Conservation (phyloP, 2,329 filamentous ascomycete species). For the Fusarium xylarioides region DNA sequence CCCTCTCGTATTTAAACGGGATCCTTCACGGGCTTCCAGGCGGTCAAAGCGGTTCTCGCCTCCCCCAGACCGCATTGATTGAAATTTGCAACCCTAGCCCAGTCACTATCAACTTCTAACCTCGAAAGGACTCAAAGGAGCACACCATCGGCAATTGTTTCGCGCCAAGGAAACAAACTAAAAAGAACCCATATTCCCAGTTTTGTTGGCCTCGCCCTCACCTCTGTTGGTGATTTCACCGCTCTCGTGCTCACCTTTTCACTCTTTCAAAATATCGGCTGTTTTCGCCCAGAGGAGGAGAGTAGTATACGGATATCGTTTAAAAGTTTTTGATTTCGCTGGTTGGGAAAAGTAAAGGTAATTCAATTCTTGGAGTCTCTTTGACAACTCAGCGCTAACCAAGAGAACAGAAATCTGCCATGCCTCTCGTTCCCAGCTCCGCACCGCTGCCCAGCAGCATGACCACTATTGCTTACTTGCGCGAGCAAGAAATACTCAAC, state of each 20-base stretch:
- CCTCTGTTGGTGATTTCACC: slow-evolving; percentile 21
- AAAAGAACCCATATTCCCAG: slow-evolving; percentile 24
- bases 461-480: slow-evolving; percentile 38
- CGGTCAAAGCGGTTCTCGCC: slow-evolving; percentile 40
- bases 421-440: slow-evolving; percentile 37
- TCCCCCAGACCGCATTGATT: slow-evolving; percentile 37
- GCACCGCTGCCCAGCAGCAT: slow-evolving; percentile 31
- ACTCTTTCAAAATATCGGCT: neutral
- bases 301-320: neutral
- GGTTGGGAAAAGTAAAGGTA: slow-evolving; percentile 1
- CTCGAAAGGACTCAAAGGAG: slow-evolving; percentile 7
- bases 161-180: slow-evolving; percentile 34
- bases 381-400: slow-evolving; percentile 1
- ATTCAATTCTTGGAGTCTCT: neutral
- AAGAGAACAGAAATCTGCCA: slow-evolving; percentile 13
- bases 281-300: neutral
- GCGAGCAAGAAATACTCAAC: slow-evolving; percentile 52
- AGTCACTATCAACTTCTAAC: slow-evolving; percentile 25
- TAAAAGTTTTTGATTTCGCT: neutral
- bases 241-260: slow-evolving; percentile 14
- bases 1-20: slow-evolving; percentile 31
- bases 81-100: slow-evolving; percentile 35
- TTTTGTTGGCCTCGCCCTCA: slow-evolving; percentile 6
- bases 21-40: slow-evolving; percentile 38
- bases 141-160: slow-evolving; percentile 29